Conservation (phyloP, 1,284 basidiomycete species). For the Rhizoctonia solani region DNA sequence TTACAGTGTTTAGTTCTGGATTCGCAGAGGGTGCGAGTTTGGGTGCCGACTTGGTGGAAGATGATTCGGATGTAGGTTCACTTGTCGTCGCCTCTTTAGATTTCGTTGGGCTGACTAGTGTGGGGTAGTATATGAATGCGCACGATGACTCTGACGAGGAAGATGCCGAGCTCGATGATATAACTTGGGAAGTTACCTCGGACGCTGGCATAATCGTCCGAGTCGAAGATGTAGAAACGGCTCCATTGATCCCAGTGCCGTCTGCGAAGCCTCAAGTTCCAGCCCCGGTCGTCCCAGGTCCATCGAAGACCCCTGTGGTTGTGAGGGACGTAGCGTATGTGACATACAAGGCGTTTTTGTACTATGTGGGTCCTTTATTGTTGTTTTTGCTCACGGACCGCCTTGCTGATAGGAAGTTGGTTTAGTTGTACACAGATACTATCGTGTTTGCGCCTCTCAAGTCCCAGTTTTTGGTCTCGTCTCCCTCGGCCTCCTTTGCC, state of each 20-base stretch:
- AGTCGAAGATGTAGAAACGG: slow-evolving; percentile 20
- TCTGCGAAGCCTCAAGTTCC: neutral
- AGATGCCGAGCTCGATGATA: slow-evolving; percentile 44
- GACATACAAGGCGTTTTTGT: slow-evolving; percentile 82
- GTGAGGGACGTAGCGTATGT: slow-evolving; percentile 79
- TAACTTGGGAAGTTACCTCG: slow-evolving; percentile 26
- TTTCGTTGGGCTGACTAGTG: too few species aligned
- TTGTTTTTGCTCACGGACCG: too few species aligned
- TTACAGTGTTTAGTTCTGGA: slow-evolving; percentile 67
- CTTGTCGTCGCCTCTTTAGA: too few species aligned
- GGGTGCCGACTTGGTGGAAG: slow-evolving; percentile 2
- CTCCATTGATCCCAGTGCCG: slow-evolving; percentile 18
- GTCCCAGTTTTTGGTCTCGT: slow-evolving; percentile 52
- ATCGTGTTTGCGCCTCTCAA: slow-evolving; percentile 84
- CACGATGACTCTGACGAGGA: slow-evolving; percentile 47
- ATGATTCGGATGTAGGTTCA: slow-evolving; percentile 47
- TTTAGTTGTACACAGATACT: slow-evolving; percentile 80
- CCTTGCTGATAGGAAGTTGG: too few species aligned
- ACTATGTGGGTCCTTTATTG: slow-evolving; percentile 83
- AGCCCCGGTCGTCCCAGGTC: slow-evolving; percentile 34
- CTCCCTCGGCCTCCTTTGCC: slow-evolving; percentile 49
- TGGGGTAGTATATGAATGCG: slow-evolving; percentile 8
- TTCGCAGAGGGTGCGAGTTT: slow-evolving; percentile 63
- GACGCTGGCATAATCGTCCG: slow-evolving; percentile 35
- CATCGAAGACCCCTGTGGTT: slow-evolving; percentile 61